phyloP scores from a whole-genome alignment of 2,329 filamentous ascomycete species.

The Neurospora crassa region DNA sequence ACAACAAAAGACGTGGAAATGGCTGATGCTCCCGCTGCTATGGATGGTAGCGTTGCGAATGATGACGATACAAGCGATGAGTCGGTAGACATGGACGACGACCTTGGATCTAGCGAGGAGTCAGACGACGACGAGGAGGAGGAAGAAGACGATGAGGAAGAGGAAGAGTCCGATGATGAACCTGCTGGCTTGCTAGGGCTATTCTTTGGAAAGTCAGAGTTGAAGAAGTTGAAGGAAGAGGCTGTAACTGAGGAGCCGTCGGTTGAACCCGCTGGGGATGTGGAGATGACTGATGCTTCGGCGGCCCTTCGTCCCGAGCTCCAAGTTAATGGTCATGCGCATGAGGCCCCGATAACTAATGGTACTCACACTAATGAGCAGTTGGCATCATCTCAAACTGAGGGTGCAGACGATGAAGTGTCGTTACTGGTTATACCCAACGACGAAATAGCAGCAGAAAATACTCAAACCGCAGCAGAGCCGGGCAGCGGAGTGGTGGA shows the following conservation, averaged over 20 bases:
- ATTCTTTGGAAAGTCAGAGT: conserved; percentile 49
- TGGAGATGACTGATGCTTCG: conserved; percentile 25
- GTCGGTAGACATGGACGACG: conserved; percentile 60
- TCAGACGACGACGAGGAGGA: conserved; percentile 29
- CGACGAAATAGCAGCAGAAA: background rate
- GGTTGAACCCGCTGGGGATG: conserved; percentile 20
- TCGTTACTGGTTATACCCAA: background rate
- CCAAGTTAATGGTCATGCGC: background rate
- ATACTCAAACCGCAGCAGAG: background rate
- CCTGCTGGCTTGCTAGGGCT: conserved; percentile 42
- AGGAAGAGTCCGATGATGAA: conserved; percentile 32
- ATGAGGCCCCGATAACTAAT: background rate
- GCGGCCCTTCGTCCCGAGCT: conserved; percentile 2
- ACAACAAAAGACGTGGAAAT: conserved; percentile 15
- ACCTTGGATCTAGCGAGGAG: conserved; percentile 49
- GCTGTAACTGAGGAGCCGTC: conserved; percentile 19
- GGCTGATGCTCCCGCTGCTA: conserved; percentile 12
- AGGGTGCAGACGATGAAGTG: background rate
- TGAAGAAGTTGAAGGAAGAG: conserved; percentile 41
- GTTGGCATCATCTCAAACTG: background rate
- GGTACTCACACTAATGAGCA: background rate
- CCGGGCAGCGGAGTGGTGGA: background rate
- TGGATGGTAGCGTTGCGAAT: conserved; percentile 17
- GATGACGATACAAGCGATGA: conserved; percentile 50
- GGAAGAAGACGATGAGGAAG: conserved; percentile 35